A percentile compares a stretch with the other conserved stretches of the same genome.
Evolutionary conservation across 1,284 basidiomycete species (phyloP).

Genomic region (Boletus hoseneyae): DNA sequence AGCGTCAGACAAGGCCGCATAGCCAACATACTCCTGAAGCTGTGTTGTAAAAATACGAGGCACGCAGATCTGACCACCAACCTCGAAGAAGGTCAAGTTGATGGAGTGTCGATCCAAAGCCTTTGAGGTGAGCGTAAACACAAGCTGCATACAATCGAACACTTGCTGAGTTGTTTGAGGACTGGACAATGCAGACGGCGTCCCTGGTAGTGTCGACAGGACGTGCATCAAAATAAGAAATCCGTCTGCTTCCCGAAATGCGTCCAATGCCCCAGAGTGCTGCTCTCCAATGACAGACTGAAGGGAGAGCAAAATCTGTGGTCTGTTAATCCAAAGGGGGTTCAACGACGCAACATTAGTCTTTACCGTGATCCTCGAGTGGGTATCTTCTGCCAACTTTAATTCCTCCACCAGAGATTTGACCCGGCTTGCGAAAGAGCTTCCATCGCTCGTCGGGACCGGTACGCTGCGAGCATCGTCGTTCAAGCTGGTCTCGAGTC

Average conservation of each 20-base stretch:
- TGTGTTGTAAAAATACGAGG: neutral
- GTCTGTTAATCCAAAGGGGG: constrained; percentile 1
- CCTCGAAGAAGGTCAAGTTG: constrained; percentile 68
- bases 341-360: neutral
- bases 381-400: constrained; percentile 18
- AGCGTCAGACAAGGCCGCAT: constrained; percentile 56
- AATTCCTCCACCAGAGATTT: constrained; percentile 23
- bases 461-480: neutral
- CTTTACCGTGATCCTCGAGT: constrained; percentile 25
- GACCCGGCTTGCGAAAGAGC: constrained; percentile 9
- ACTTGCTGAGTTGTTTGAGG: constrained; percentile 44
- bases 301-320: constrained; percentile 60
- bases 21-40: constrained; percentile 60
- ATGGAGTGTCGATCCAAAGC: constrained; percentile 52
- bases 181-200: constrained; percentile 32
- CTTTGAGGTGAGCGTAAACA: constrained; percentile 61
- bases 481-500: constrained; percentile 3
- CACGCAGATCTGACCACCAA: constrained; percentile 33
- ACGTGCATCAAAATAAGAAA: constrained; percentile 70
- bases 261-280: constrained; percentile 61
- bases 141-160: constrained; percentile 52
- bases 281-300: constrained; percentile 59
- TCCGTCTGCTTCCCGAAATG: constrained; percentile 76
- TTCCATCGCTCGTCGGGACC: neutral
- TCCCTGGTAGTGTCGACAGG: constrained; percentile 50